Evolutionary conservation across 2,329 filamentous ascomycete species (phyloP).

Genomic region (Aspergillus udagawae): DNA sequence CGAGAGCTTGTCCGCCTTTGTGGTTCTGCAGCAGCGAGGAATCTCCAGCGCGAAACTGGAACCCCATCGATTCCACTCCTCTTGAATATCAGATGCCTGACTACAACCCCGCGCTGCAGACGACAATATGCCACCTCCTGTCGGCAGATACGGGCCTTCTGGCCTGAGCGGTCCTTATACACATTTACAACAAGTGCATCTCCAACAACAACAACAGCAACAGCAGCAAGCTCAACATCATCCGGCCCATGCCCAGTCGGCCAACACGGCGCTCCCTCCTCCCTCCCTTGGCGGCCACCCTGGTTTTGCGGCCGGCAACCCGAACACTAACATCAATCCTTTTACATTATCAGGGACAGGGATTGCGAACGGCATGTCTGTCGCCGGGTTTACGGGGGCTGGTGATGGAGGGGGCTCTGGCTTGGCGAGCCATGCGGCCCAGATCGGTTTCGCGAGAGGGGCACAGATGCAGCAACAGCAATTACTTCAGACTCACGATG

Average conservation of each 20-base stretch:
- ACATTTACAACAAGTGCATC: conserved; percentile 51
- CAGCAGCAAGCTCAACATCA: conserved; percentile 46
- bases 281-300: conserved; percentile 64
- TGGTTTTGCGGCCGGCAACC: conserved; percentile 60
- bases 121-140: conserved; percentile 54
- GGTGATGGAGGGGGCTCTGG: conserved; percentile 62
- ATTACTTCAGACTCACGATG: conserved; percentile 47
- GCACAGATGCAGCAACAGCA: conserved; percentile 60
- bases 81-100: conserved; percentile 14
- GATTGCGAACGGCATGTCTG: conserved; percentile 54
- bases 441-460: conserved; percentile 81
- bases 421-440: conserved; percentile 78
- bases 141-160: conserved; percentile 56
- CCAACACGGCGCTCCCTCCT: conserved; percentile 48
- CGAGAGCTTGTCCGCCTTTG: conserved; percentile 25
- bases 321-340: conserved; percentile 64
- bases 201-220: conserved; percentile 38
- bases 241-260: conserved; percentile 40
- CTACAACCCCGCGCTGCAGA: conserved; percentile 7
- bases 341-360: conserved; percentile 53
- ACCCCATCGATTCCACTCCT: conserved; percentile 1
- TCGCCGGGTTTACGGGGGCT: conserved; percentile 53
- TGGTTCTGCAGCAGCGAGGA: conserved; percentile 1
- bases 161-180: conserved; percentile 57
- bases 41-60: conserved; percentile 20